phyloP scores from a whole-genome alignment of 441 rosid genomes.

The Adansonia rubrostipa region DNA sequence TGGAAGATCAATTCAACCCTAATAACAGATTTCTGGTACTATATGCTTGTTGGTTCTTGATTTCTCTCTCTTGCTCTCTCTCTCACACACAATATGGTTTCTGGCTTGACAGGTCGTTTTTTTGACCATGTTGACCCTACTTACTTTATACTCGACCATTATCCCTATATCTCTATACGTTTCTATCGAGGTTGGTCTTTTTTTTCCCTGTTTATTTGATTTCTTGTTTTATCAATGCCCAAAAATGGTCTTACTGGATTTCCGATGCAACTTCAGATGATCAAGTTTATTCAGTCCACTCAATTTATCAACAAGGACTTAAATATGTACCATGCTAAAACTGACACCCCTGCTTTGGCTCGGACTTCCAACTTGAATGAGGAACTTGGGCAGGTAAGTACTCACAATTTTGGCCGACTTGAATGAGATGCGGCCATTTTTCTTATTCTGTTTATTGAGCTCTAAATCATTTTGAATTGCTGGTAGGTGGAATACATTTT shows the following conservation, averaged over 20 bases:
- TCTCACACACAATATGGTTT: neutral
- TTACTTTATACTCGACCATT: slow-evolving; percentile 94
- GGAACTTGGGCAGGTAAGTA: slow-evolving; percentile 98
- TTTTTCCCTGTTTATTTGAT: slow-evolving; percentile 24
- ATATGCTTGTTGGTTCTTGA: slow-evolving; percentile 24
- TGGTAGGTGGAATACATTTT: slow-evolving; percentile 96
- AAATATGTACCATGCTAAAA: slow-evolving; percentile 87
- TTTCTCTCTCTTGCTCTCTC: neutral
- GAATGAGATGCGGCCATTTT: slow-evolving; percentile 4
- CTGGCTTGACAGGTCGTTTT: slow-evolving; percentile 68
- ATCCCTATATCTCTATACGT: slow-evolving; percentile 97
- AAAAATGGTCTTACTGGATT: slow-evolving; percentile 26
- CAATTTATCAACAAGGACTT: slow-evolving; percentile 95
- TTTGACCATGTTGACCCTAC: slow-evolving; percentile 82
- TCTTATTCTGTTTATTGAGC: slow-evolving; percentile 22
- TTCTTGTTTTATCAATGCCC: slow-evolving; percentile 19
- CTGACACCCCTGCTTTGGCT: slow-evolving; percentile 91
- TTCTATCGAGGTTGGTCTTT: slow-evolving; percentile 85
- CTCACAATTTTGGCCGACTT: slow-evolving; percentile 6
- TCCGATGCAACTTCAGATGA: slow-evolving; percentile 61
- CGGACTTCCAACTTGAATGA: slow-evolving; percentile 98
- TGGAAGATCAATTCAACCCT: slow-evolving; percentile 69
- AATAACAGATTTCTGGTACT: slow-evolving; percentile 66
- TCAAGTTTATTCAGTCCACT: slow-evolving; percentile 95
- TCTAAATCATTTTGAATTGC: slow-evolving; percentile 23